Evolutionary conservation across 805 yeast species (phyloP).

Genomic region (Sugiyamaella valdiviana): DNA sequence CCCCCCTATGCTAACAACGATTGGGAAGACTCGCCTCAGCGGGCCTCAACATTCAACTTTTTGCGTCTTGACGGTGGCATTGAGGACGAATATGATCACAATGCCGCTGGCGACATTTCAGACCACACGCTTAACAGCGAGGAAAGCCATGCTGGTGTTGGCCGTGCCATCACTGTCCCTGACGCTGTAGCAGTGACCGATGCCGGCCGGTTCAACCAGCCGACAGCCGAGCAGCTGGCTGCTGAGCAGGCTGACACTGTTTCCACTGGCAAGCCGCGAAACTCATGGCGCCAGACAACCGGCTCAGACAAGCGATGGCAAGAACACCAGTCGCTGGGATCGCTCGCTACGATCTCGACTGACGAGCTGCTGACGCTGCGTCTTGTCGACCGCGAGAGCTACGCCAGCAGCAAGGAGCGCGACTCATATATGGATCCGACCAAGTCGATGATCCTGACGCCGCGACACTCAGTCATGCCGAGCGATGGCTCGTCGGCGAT

Average conservation of each 20-base stretch:
- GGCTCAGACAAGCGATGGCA: constrained; percentile 35
- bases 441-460: constrained; percentile 21
- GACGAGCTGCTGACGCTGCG: constrained; percentile 75
- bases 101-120: constrained; percentile 4
- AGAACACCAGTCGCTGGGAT: constrained; percentile 59
- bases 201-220: constrained; percentile 1
- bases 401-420: constrained; percentile 11
- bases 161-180: not conserved
- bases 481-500: constrained; percentile 32
- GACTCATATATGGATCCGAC: constrained; percentile 25
- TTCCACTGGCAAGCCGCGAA: constrained; percentile 33
- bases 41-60: constrained; percentile 33
- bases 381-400: constrained; percentile 45
- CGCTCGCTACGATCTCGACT: constrained; percentile 80
- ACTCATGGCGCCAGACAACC: constrained; percentile 55
- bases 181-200: constrained; percentile 7
- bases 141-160: not conserved
- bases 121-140: constrained; percentile 1
- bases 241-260: constrained; percentile 24
- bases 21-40: constrained; percentile 32
- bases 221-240: constrained; percentile 20
- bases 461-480: constrained; percentile 22
- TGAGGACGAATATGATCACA: constrained; percentile 12
- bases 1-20: constrained; percentile 11
- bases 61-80: constrained; percentile 32